phyloP scores from a whole-genome alignment of 176 grass and related monocot species.

The Triticum turgidum region DNA sequence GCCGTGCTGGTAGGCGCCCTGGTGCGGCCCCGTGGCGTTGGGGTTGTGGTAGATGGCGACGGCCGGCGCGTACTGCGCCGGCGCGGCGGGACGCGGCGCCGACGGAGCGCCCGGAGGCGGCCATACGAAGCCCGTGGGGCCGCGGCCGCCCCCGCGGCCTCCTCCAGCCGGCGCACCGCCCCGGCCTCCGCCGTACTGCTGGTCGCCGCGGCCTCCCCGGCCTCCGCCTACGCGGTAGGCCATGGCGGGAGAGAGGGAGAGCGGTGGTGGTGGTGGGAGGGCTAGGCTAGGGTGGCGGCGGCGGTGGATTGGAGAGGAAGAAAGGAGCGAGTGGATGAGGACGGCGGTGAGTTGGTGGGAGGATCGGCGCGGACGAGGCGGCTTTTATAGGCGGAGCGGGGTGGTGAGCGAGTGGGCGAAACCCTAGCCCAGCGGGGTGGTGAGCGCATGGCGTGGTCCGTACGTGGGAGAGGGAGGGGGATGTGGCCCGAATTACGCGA shows the following conservation, averaged over 20 bases:
- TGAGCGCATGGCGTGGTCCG: no score
- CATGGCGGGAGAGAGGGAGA: slow-evolving; percentile 24
- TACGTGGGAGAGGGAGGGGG: no score
- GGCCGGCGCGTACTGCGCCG: background rate
- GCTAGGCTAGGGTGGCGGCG: no score
- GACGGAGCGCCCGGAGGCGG: slow-evolving; percentile 2
- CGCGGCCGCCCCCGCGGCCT: background rate
- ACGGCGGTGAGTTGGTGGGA: no score
- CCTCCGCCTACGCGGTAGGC: slow-evolving; percentile 35
- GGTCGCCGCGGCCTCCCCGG: background rate
- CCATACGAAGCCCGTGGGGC: slow-evolving; percentile 34
- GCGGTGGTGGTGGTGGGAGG: background rate
- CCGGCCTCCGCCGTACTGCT: background rate
- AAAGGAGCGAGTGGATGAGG: no score
- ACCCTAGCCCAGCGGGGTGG: no score
- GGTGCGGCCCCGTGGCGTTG: background rate
- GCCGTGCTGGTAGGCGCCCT: background rate
- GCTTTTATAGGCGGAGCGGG: no score
- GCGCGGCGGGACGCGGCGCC: background rate
- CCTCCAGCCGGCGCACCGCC: background rate
- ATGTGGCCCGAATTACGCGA: no score
- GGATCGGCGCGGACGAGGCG: no score
- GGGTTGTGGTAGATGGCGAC: background rate
- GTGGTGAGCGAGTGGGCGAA: no score
- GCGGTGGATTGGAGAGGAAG: background rate